Conservation (phyloP, 1,139 yeast genomes). For the Yamadazyma atlantica region DNA sequence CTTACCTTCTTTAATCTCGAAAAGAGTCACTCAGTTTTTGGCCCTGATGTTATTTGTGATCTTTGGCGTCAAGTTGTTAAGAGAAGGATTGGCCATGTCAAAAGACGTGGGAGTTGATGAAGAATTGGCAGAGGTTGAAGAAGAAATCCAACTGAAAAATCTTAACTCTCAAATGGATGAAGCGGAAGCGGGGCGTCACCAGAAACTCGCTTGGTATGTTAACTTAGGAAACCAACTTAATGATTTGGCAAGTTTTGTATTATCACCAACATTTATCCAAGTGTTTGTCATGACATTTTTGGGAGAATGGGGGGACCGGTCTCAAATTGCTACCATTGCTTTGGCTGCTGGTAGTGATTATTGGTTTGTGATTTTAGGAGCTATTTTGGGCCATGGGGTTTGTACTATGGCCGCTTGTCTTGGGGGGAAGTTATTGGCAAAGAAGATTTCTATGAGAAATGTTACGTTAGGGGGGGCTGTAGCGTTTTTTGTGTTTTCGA, state of each 20-base stretch:
- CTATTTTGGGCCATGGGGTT: slow-evolving; percentile 84
- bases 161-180: slow-evolving; percentile 51
- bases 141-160: slow-evolving; percentile 73
- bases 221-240: slow-evolving; percentile 35
- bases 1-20: slow-evolving; percentile 79
- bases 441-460: slow-evolving; percentile 85
- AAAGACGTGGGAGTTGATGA: slow-evolving; percentile 85
- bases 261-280: slow-evolving; percentile 92
- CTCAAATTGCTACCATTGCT: slow-evolving; percentile 96
- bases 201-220: slow-evolving; percentile 24
- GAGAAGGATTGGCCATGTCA: slow-evolving; percentile 83
- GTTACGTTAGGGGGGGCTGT: slow-evolving; percentile 89
- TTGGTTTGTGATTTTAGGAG: slow-evolving; percentile 87
- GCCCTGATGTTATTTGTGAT: slow-evolving; percentile 82
- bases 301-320: slow-evolving; percentile 99
- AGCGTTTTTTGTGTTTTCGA: slow-evolving; percentile 80
- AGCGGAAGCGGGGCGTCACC: slow-evolving; percentile 42
- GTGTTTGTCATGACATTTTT: slow-evolving; percentile 94
- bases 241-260: slow-evolving; percentile 58
- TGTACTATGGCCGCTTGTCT: slow-evolving; percentile 92
- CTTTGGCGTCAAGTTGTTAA: slow-evolving; percentile 74
- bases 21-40: slow-evolving; percentile 71
- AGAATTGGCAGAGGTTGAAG: slow-evolving; percentile 95
- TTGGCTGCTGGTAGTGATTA: slow-evolving; percentile 97
- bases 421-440: slow-evolving; percentile 89